Base-by-base conservation (phyloP, 1,139 yeast genomes). In the Pichia sp. region DNA sequence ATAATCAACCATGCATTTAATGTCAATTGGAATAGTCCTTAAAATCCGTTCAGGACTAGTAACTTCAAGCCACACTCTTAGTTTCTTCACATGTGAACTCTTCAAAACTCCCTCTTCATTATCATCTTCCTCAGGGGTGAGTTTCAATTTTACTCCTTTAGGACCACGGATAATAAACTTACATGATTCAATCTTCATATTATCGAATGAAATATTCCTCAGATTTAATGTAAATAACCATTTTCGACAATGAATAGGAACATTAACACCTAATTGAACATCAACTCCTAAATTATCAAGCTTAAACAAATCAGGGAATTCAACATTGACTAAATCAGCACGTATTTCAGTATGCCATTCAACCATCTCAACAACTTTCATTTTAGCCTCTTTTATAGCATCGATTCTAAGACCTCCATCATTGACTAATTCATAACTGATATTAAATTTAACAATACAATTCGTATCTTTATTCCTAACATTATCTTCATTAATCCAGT, bases 321-420 rank as follows among this genome's bases (percentile, higher is more conserved):
- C 20, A 5, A 33, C 37, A 33, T 20, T 14, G 5, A n/a, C n/a
- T 7, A 31, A 13, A 6, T 37, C 47, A 5, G 38, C 38, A 10
- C 44, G 22, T 13, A 43, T 14, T 20, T 33, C 30, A 2, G 38
- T 38, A 3, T 35, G 35, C 42, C 43, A 44, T 26, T 41, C 35
- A 28, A 45, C 19, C 36, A 42, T 27, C 19, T 48, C 23, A 45
- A 53, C 3, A 53, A 38, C 20, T 13, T 23, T 35, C 5, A 48
- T 11, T 13, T 22, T 21, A 6, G 32, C 37, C 14, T 44, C 43
- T 20, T 52, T 31, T 13, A 64, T 41, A 1, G 72, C 47, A 3
- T 61, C 61, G 6, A 66, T 39, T 1, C 45, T 28, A 4, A 42
- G 21, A 24, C 42, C 43, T 13, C 30, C 38, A 8, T 43, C 41